Evolutionary conservation across 2,329 filamentous ascomycete genomes (phyloP), one percentile per base, ranked within the genome.

Genomic region (Ascocoryne sarcoides): DNA sequence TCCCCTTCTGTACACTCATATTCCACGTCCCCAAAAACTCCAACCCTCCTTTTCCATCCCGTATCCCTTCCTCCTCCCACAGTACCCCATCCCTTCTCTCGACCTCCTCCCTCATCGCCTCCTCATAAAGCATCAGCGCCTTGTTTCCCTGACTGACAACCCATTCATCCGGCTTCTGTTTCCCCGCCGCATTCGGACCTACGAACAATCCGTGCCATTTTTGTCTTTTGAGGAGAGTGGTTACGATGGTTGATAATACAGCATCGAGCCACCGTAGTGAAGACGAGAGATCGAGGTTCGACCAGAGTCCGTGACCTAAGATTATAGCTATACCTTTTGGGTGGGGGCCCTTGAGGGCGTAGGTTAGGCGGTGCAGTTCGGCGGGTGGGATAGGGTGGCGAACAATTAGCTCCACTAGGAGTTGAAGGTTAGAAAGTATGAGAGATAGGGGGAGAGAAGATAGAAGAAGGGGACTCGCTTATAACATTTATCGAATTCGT

Each of bases 11-110:
- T 40, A 69, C 63, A 45, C 64, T 68, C 65, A 69, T 69, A 46
- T 69, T 70, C 66, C 66, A 70, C 21, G 67, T 70, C 8, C 68
- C 67, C 28, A 70, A 52, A 50, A 67, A 62, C 43, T 69, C 66
- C 15, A 70, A 52, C 1, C 64, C 60, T 34, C 57, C 58, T 44
- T 55, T 60, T 30, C 10, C 12, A 9, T 37, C 46, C 19, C 47
- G 45, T 17, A 51, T 42, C 5, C 30, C 30, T 69, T 70, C 66
- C 66, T 70, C 21, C 67, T 70, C 8, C 68, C 67, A 30, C 70
- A 52, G 50, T 67, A 62, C 43, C 69, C 66, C 15, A 70, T 53
- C 1, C 64, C 60, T 34, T 56, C 58, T 44, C 55, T 60, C 12
- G 7, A 38, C 46, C 23, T 49, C 50, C 21, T 49, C 42, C 4